These are phyloP conservation scores for Chionographis japonica DNA, from an alignment of 106 monocot genomes.

Conservation along the genomic window DNA sequence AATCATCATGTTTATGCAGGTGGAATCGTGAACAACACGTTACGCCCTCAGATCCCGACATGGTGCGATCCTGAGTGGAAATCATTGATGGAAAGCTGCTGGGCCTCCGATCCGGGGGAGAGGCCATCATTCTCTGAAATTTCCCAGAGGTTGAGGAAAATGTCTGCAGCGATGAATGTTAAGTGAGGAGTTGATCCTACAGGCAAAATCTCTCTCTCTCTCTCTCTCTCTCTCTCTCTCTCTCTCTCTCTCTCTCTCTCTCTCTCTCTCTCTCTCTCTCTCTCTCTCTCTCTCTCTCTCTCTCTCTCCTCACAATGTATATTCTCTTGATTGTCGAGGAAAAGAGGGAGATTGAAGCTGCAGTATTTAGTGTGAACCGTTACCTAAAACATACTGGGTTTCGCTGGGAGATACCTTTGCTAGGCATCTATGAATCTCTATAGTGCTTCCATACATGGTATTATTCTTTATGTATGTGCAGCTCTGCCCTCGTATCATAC, in stretches of 20 bases:
- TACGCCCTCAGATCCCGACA: conserved; percentile 78
- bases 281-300: too few species aligned
- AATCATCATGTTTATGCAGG: conserved; percentile 30
- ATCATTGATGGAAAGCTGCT: conserved; percentile 89
- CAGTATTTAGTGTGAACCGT: not conserved
- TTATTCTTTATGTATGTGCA: not conserved
- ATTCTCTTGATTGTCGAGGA: not conserved
- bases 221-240: not conserved
- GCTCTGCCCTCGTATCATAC: not conserved
- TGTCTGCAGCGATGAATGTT: conserved; percentile 76
- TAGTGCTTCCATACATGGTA: not conserved
- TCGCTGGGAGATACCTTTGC: not conserved
- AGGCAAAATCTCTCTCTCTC: not conserved
- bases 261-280: too few species aligned
- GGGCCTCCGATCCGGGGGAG: conserved; percentile 65
- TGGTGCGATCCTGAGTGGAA: conserved; percentile 99
- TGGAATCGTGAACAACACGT: conserved; percentile 70
- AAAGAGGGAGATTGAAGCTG: not conserved
- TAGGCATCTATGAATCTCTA: too few species aligned
- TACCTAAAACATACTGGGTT: not conserved
- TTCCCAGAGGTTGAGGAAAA: conserved; percentile 84
- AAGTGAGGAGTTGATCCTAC: conserved; percentile 40
- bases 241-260: not conserved
- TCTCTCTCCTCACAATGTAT: not conserved
- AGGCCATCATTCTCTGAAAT: conserved; percentile 90